These are phyloP conservation scores for Calophaca sinica DNA, from an alignment of 306 rosid species.

Conservation along the genomic window DNA sequence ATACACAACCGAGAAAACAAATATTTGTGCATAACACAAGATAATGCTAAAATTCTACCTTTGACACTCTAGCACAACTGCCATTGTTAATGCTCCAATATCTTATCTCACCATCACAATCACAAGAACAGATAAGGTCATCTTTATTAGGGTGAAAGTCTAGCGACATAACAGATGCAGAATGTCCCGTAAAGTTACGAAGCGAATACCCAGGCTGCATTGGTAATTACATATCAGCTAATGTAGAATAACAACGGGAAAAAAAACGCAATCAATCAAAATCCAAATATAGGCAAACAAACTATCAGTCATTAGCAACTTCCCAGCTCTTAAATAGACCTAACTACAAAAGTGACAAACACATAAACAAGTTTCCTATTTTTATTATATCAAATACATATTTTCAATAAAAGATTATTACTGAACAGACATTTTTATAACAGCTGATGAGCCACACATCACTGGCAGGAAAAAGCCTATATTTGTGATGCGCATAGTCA, in stretches of 20 bases:
- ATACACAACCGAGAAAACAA: conserved; percentile 9
- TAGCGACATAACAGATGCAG: conserved; percentile 77
- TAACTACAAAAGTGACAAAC: conserved; percentile 9
- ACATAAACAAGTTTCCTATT: not conserved
- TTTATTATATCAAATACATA: not conserved
- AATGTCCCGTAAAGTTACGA: conserved; percentile 87
- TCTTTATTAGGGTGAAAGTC: conserved; percentile 98
- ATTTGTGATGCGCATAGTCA: conserved; percentile 12
- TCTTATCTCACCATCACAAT: conserved; percentile 90
- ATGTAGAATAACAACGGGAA: conserved; percentile 17
- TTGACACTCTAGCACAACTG: conserved; percentile 68
- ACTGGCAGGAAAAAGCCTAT: not conserved
- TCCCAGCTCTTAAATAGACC: conserved; percentile 8
- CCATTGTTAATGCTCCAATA: conserved; percentile 96
- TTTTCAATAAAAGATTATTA: not conserved
- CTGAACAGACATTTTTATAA: not conserved
- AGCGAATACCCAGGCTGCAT: conserved; percentile 90
- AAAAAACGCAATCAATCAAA: conserved; percentile 21
- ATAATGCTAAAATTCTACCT: conserved; percentile 58
- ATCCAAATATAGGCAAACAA: conserved; percentile 25
- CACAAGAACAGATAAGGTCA: conserved; percentile 92
- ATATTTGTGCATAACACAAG: not conserved
- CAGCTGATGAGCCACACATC: not conserved
- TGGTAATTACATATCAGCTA: conserved; percentile 31
- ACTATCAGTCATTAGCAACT: conserved; percentile 6